Evolutionary conservation across 441 rosid genomes (phyloP).

Genomic region (Adansonia madagascariensis): DNA sequence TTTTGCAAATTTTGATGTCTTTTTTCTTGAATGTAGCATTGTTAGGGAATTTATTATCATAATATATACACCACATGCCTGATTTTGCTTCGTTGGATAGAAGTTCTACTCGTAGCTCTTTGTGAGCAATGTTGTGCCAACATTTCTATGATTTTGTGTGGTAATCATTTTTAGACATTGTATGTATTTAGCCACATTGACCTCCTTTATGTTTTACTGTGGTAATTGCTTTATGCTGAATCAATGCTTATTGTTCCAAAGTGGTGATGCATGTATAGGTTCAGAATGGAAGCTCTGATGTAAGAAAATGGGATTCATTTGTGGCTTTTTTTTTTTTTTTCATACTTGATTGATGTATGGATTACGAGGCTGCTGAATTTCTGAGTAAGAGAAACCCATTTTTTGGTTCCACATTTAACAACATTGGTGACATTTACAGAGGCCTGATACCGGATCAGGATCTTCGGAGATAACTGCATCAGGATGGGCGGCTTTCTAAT

Average conservation of each 20-base stretch:
- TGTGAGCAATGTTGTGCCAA: background rate
- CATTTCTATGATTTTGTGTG: background rate
- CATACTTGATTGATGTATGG: background rate
- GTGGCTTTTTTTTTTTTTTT: background rate
- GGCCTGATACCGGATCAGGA: slow-evolving; percentile 63
- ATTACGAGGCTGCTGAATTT: background rate
- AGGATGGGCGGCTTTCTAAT: slow-evolving; percentile 95
- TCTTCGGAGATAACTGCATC: slow-evolving; percentile 66
- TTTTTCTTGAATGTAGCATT: background rate
- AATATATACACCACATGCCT: background rate
- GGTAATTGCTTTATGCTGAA: background rate
- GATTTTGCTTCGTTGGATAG: background rate
- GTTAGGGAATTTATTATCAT: background rate
- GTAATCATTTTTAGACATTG: background rate
- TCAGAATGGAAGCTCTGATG: background rate
- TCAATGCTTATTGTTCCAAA: background rate
- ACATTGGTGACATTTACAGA: slow-evolving; percentile 53
- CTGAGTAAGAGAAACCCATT: background rate
- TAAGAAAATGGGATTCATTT: background rate
- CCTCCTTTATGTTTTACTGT: background rate
- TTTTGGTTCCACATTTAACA: background rate
- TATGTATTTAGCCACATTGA: background rate
- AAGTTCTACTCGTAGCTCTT: background rate
- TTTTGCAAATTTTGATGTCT: background rate
- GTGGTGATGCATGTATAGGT: background rate